Evolutionary conservation across 1,284 basidiomycete species (phyloP).

Genomic region (Marasmius fiardii): DNA sequence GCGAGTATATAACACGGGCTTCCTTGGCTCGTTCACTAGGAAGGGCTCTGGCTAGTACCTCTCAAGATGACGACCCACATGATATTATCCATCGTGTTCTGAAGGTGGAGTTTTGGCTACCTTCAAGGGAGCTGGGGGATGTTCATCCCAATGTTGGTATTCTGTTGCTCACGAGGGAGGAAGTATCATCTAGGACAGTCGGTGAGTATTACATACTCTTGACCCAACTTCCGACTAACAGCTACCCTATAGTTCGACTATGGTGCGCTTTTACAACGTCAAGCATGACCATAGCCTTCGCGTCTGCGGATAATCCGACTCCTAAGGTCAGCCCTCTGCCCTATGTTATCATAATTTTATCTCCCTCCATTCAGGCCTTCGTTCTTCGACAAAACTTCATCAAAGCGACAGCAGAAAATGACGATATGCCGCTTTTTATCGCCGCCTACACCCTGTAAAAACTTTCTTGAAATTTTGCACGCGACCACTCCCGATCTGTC

Average conservation of each 20-base stretch:
- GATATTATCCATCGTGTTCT: constrained; percentile 33
- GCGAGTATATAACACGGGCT: constrained; percentile 47
- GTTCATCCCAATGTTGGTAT: constrained; percentile 35
- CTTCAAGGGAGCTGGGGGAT: constrained; percentile 25
- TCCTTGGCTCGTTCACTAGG: constrained; percentile 42
- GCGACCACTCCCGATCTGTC: too few species aligned
- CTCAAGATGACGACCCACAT: constrained; percentile 35
- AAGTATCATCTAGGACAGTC: constrained; percentile 11
- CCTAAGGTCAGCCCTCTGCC: constrained; percentile 35
- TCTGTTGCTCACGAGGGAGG: constrained; percentile 31
- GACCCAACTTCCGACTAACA: constrained; percentile 24
- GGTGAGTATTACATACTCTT: constrained; percentile 14
- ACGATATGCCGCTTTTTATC: neutral
- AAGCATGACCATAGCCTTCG: constrained; percentile 75
- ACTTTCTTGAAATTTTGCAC: neutral
- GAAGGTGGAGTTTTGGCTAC: constrained; percentile 34
- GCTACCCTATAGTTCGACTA: constrained; percentile 47
- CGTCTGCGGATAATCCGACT: constrained; percentile 44
- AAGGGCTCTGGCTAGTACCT: constrained; percentile 28
- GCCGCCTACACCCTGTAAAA: neutral
- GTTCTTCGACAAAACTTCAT: neutral
- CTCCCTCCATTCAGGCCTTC: neutral
- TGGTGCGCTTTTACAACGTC: constrained; percentile 83
- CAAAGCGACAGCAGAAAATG: neutral
- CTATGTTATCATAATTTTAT: neutral